A percentile compares a stretch with the other conserved stretches of the same genome.
phyloP scores from a whole-genome alignment of 139 green algal species.

The Axilococcus clingmanii region DNA sequence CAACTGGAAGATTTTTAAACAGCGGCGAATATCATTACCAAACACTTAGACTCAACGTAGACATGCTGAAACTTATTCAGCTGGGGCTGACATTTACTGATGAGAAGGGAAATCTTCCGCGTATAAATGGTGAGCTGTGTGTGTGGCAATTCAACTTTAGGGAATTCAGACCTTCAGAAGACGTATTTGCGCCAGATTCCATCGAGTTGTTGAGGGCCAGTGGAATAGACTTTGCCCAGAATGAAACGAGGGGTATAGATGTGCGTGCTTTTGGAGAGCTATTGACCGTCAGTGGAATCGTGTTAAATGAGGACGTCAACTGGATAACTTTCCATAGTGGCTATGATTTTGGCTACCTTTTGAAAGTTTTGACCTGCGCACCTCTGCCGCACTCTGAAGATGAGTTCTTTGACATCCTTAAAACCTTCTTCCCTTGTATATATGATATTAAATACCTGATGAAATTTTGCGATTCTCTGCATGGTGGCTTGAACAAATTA shows the following conservation, averaged over 20 bases:
- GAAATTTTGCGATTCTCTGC: slow-evolving; percentile 90
- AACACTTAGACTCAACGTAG: slow-evolving; percentile 87
- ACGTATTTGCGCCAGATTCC: slow-evolving; percentile 94
- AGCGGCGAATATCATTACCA: slow-evolving; percentile 95
- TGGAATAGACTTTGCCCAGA: slow-evolving; percentile 93
- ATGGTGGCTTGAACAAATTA: slow-evolving; percentile 94
- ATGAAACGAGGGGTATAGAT: slow-evolving; percentile 83
- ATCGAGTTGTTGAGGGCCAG: slow-evolving; percentile 94
- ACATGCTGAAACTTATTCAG: slow-evolving; percentile 99
- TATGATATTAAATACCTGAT: slow-evolving; percentile 99
- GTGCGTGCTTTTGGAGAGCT: slow-evolving; percentile 90
- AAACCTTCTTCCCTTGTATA: slow-evolving; percentile 90
- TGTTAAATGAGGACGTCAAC: slow-evolving; percentile 86
- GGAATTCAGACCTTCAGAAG: slow-evolving; percentile 84
- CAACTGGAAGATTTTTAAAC: slow-evolving; percentile 93
- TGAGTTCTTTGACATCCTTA: slow-evolving; percentile 92
- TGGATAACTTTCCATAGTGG: slow-evolving; percentile 88
- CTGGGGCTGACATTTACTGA: slow-evolving; percentile 95
- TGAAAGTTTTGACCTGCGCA: slow-evolving; percentile 91
- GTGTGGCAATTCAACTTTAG: slow-evolving; percentile 99
- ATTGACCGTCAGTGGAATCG: slow-evolving; percentile 90
- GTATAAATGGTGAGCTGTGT: slow-evolving; percentile 70
- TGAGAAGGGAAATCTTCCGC: slow-evolving; percentile 77
- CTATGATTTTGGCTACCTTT: slow-evolving; percentile 98
- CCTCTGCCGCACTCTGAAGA: slow-evolving; percentile 71